A percentile compares a stretch with the other conserved stretches of the same genome.
Evolutionary conservation across 176 grass and related monocot genomes (phyloP).

Genomic region (Bonia amplexicaulis): DNA sequence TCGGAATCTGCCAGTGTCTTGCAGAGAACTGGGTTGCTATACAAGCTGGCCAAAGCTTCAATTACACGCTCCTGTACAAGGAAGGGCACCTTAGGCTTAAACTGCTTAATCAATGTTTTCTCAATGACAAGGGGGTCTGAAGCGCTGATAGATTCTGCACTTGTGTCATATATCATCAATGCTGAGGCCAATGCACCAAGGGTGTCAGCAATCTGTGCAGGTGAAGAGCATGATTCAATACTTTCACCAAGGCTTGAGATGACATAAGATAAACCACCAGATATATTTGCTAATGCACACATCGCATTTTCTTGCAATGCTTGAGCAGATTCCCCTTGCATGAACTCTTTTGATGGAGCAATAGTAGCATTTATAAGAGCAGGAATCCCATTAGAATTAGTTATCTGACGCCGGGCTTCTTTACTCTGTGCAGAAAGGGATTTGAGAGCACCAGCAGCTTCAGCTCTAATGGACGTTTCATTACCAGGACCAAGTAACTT

Average conservation of each 20-base stretch:
- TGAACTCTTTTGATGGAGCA: constrained; percentile 99
- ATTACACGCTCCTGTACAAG: constrained; percentile 96
- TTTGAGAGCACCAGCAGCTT: constrained; percentile 89
- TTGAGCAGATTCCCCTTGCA: constrained; percentile 99
- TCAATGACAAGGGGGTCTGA: constrained; percentile 81
- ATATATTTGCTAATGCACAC: constrained; percentile 99
- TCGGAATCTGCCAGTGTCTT: constrained; percentile 79
- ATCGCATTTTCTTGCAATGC: constrained; percentile 99
- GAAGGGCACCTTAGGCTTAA: constrained; percentile 81
- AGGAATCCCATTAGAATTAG: constrained; percentile 94
- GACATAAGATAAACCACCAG: constrained; percentile 95
- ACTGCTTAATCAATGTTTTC: constrained; percentile 89
- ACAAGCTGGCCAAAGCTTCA: constrained; percentile 98
- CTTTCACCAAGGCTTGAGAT: constrained; percentile 98
- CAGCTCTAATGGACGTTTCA: constrained; percentile 87
- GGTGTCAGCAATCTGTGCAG: constrained; percentile 94
- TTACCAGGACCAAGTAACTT: constrained; percentile 96
- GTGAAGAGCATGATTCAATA: constrained; percentile 91
- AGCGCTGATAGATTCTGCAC: constrained; percentile 83
- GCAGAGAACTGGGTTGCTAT: constrained; percentile 84
- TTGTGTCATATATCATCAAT: constrained; percentile 96
- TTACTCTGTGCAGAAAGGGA: constrained; percentile 93
- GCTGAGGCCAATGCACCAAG: constrained; percentile 96
- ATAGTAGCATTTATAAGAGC: constrained; percentile 99
- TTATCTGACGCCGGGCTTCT: constrained; percentile 92